Percentiles rank a stretch among this genome's conserved stretches.
phyloP scores from a whole-genome alignment of 1,284 basidiomycete genomes.

The Ceraceosorus guamensis region DNA sequence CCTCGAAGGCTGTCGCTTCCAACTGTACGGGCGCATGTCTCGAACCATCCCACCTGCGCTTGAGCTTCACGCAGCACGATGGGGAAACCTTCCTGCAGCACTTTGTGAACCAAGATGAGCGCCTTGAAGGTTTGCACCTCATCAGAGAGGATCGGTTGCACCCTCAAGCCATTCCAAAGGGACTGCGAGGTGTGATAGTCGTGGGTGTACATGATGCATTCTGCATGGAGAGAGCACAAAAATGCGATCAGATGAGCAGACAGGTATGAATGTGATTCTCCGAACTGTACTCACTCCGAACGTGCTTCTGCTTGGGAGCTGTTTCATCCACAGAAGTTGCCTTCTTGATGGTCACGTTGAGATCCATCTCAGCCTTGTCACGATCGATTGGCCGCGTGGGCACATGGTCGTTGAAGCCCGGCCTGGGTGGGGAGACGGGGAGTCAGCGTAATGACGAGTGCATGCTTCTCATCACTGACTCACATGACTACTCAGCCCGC shows the following conservation, averaged over 20 bases:
- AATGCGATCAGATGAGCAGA: not conserved
- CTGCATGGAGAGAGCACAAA: constrained; percentile 7
- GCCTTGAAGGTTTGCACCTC: constrained; percentile 49
- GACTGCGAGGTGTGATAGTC: constrained; percentile 47
- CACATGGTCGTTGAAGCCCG: constrained; percentile 33
- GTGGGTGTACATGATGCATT: constrained; percentile 49
- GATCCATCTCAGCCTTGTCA: constrained; percentile 45
- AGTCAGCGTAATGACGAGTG: not conserved
- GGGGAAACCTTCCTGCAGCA: constrained; percentile 46
- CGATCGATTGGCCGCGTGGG: constrained; percentile 45
- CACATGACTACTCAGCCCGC: no score
- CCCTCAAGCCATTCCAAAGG: constrained; percentile 44
- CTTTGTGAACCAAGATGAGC: constrained; percentile 47
- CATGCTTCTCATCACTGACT: no score
- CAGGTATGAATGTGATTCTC: not conserved
- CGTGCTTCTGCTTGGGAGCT: constrained; percentile 48
- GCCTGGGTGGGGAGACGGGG: constrained; percentile 1
- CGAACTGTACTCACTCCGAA: constrained; percentile 32
- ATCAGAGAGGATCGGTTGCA: constrained; percentile 46
- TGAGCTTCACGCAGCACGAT: constrained; percentile 45
- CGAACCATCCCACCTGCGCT: constrained; percentile 46
- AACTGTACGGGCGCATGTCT: constrained; percentile 42
- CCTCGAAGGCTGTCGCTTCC: constrained; percentile 33
- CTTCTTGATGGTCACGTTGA: constrained; percentile 46
- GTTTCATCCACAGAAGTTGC: constrained; percentile 44